A percentile compares a stretch with the other conserved stretches of the same genome.
Evolutionary conservation across 2,329 filamentous ascomycete genomes (phyloP).

Genomic region (Colletotrichum tabaci): DNA sequence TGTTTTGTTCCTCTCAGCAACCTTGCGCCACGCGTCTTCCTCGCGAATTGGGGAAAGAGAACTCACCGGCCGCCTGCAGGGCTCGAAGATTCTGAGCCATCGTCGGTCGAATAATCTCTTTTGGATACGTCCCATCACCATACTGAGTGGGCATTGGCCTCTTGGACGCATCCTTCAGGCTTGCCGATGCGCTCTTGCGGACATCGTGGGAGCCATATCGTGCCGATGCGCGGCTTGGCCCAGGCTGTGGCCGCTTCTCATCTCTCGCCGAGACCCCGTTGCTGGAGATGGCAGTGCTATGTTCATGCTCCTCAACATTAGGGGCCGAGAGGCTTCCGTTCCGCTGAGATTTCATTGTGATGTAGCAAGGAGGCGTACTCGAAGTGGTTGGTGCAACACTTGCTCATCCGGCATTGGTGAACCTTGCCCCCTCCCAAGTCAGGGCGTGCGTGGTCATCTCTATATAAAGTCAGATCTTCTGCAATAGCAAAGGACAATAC

Average conservation of each 20-base stretch:
- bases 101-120: conserved; percentile 63
- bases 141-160: conserved; percentile 75
- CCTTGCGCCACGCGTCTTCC: not conserved
- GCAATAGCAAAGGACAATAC: too few species aligned
- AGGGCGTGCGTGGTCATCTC: not conserved
- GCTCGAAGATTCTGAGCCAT: conserved; percentile 71
- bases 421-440: too few species aligned
- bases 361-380: not conserved
- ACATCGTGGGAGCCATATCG: conserved; percentile 37
- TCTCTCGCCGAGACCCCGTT: not conserved
- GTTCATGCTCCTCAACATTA: conserved; percentile 10
- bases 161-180: conserved; percentile 63
- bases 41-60: conserved; percentile 1
- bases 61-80: conserved; percentile 63
- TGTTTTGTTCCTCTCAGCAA: conserved; percentile 46
- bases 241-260: not conserved
- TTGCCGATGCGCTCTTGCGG: conserved; percentile 45
- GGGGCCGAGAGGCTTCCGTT: conserved; percentile 29
- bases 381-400: too few species aligned
- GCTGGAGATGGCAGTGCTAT: not conserved
- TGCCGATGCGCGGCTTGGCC: conserved; percentile 17
- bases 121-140: conserved; percentile 73
- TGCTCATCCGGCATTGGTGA: too few species aligned
- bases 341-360: conserved; percentile 23
- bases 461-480: not conserved